Percentiles rank a stretch among this genome's conserved stretches.
Conservation (phyloP, 208 protist species). For the Herpetomonas tarakana region DNA sequence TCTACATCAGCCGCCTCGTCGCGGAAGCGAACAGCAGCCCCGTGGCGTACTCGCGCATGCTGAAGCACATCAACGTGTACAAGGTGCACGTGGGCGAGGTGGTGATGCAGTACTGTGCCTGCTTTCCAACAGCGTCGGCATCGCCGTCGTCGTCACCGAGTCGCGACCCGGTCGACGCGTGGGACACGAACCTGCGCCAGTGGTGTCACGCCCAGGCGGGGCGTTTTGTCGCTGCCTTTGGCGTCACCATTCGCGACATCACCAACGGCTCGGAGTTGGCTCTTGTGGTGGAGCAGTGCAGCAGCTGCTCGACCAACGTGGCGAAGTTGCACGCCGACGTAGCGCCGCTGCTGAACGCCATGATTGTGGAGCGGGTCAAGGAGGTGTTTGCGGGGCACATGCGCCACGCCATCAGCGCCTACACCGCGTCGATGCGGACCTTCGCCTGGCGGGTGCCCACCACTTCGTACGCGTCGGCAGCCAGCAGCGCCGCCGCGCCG, state of each 20-base stretch:
- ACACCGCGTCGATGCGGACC: conserved; percentile 57
- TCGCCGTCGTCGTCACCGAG: conserved; percentile 8
- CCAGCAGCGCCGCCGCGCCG: conserved; percentile 3
- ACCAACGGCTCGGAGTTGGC: conserved; percentile 74
- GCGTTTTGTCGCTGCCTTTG: conserved; percentile 40
- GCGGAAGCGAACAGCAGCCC: conserved; percentile 36
- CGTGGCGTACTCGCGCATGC: conserved; percentile 55
- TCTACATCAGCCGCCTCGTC: conserved; percentile 40
- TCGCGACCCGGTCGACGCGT: conserved; percentile 2
- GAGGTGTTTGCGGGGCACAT: conserved; percentile 63
- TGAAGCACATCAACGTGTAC: conserved; percentile 60
- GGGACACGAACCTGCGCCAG: conserved; percentile 22
- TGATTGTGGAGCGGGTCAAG: conserved; percentile 45
- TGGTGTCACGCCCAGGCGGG: conserved; percentile 61
- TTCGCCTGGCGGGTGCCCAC: conserved; percentile 36
- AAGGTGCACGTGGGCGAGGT: conserved; percentile 77
- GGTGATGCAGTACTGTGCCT: conserved; percentile 68
- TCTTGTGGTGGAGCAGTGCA: conserved; percentile 70
- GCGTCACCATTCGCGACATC: conserved; percentile 35
- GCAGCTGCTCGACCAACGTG: conserved; percentile 26
- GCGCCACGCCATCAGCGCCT: conserved; percentile 39
- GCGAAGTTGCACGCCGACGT: conserved; percentile 57
- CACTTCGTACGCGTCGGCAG: conserved; percentile 1
- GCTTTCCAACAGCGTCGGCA: conserved; percentile 47
- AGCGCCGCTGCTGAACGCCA: conserved; percentile 32